Base-by-base conservation (phyloP, 495 filamentous ascomycete species). In the Hypoxylon trugodes region DNA sequence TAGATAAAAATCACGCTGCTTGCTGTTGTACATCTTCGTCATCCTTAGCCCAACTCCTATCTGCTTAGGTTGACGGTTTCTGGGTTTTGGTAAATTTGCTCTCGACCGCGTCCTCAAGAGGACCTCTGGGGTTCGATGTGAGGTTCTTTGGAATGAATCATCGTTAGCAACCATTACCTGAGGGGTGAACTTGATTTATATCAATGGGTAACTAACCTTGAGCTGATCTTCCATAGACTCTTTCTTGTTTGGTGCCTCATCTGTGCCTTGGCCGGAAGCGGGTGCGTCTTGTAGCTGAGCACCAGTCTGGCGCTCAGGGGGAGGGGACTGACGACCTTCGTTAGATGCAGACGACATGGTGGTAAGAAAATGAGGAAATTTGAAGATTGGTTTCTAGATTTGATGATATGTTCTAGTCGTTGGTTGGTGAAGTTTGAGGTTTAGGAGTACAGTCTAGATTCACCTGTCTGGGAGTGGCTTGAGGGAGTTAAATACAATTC, bases 271-370 rank as follows among this genome's bases (percentile, higher is more conserved):
- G 61, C 91, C 87, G 37, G 78, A 76, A 28, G 76, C 84, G 0
- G 81, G 79, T 2, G 80, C 65, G 4, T 84, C 85, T 32, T 79
- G 71, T 41, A 85, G 77, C 75, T 97, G 93, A 25, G 77, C 72
- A 49, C 82, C 85, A n/a, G 81, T 71, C 71, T 90, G 89, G 45
- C 67, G 45, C 77, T 92, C 88, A 6, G 90, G 91, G 13, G 86
- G 77, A 10, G 94, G 94, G 7, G 94, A 98, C 73, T 97, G 86
- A 66, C 87, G 89, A 74, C 92, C 90, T 69, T 81, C 67, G 74
- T 63, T 66, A 4, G 69, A 63, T 45, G 37, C 45, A 24, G 70
- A 70, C 54, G 87, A 87, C 87, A 89, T 88, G 69, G 48, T 80
- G 50, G 36, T 19, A 25, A 22, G 36, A 15, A 55, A 72, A 22